Evolutionary conservation across 495 filamentous ascomycete species (phyloP).

Genomic region (Podospora bellae-mahoneyi): DNA sequence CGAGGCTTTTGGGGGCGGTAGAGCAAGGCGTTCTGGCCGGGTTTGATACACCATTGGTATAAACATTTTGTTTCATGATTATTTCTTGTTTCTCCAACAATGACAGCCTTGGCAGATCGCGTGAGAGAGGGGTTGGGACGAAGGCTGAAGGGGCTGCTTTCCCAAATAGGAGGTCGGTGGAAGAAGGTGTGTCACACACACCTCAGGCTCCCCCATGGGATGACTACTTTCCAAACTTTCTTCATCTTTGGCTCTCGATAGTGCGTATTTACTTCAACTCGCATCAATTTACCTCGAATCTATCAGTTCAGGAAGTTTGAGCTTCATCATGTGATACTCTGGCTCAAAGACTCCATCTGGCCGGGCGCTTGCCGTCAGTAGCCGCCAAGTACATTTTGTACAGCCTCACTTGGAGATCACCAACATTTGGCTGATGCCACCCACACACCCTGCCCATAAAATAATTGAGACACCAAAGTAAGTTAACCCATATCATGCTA

Average conservation of each 20-base stretch:
- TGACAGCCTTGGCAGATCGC: not conserved
- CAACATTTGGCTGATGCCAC: not conserved
- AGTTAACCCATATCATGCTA: too few species aligned
- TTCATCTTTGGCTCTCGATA: too few species aligned
- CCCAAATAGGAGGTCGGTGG: not conserved
- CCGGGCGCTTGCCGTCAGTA: not conserved
- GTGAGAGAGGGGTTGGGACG: not conserved
- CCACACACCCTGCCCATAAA: too few species aligned
- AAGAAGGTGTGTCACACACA: slow-evolving; percentile 1
- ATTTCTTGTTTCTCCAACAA: not conserved
- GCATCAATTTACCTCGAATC: not conserved
- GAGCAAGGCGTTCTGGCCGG: slow-evolving; percentile 1
- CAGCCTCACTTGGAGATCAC: not conserved
- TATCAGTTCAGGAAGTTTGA: not conserved
- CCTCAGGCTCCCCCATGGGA: not conserved
- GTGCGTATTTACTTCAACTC: not conserved
- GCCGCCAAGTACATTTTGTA: not conserved
- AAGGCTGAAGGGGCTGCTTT: not conserved
- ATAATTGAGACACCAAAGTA: too few species aligned
- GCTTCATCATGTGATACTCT: not conserved
- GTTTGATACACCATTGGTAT: not conserved
- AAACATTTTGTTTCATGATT: not conserved
- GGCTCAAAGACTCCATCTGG: not conserved
- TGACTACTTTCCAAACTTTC: not conserved
- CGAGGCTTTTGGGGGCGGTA: not conserved